Evolutionary conservation across 2,329 filamentous ascomycete species (phyloP).

Genomic region (Raffaelea deltoideospora): DNA sequence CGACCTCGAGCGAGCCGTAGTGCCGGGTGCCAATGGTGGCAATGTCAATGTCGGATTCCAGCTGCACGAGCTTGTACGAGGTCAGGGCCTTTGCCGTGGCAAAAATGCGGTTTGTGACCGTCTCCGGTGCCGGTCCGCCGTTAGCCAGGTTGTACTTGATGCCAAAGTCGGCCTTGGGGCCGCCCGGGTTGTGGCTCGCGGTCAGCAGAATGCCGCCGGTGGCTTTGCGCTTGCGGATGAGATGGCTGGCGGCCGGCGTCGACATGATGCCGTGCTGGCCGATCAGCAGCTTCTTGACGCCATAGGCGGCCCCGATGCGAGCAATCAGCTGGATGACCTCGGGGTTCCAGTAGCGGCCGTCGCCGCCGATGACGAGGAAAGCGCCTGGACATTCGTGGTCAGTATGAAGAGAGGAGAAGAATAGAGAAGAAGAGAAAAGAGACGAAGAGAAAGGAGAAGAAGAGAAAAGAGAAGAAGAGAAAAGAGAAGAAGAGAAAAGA

Average conservation of each 20-base stretch:
- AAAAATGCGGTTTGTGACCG: conserved; percentile 96
- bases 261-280: conserved; percentile 94
- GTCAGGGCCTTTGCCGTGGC: conserved; percentile 78
- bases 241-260: conserved; percentile 86
- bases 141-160: conserved; percentile 99
- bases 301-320: conserved; percentile 92
- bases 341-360: conserved; percentile 94
- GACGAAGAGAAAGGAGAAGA: not conserved
- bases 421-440: conserved; percentile 7
- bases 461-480: not conserved
- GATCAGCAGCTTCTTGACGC: conserved; percentile 96
- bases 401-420: not conserved
- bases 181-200: conserved; percentile 95
- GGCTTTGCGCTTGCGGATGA: conserved; percentile 88
- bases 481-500: conserved; percentile 8
- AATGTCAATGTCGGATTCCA: conserved; percentile 68
- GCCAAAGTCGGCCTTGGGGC: conserved; percentile 87
- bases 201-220: conserved; percentile 95
- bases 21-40: conserved; percentile 66
- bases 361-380: conserved; percentile 91
- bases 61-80: conserved; percentile 81
- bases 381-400: conserved; percentile 29
- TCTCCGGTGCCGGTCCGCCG: conserved; percentile 87
- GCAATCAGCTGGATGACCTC: conserved; percentile 94
- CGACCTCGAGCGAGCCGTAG: conserved; percentile 79